These are phyloP conservation scores for Prunus mira DNA, from an alignment of 306 rosid genomes.

Conservation along the genomic window DNA sequence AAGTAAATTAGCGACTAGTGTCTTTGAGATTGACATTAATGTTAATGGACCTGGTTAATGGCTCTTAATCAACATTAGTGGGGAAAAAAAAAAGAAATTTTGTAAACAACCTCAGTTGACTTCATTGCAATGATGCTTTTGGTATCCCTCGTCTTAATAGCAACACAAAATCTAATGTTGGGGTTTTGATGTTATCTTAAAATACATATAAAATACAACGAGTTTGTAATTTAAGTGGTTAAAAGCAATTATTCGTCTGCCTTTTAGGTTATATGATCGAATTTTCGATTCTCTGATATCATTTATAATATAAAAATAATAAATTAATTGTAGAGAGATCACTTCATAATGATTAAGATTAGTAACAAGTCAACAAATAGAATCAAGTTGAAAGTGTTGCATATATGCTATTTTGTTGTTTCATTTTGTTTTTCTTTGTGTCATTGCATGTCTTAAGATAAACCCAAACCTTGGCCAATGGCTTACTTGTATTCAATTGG, in stretches of 20 bases:
- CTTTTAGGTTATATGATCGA: too few relatives aligned
- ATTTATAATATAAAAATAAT: too few relatives aligned
- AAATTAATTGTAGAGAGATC: too few relatives aligned
- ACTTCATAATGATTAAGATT: neutral
- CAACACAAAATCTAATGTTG: too few relatives aligned
- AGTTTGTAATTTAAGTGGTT: too few relatives aligned
- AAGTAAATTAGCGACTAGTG: neutral
- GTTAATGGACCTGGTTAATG: neutral
- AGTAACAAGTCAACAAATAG: neutral
- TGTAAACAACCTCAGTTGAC: neutral
- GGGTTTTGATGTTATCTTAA: too few relatives aligned
- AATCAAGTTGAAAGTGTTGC: neutral
- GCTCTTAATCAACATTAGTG: neutral
- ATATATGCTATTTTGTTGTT: neutral
- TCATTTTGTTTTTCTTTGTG: constrained; percentile 1
- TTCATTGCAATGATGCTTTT: neutral
- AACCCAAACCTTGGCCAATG: neutral
- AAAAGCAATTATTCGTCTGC: rapidly evolving
- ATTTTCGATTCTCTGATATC: rapidly evolving
- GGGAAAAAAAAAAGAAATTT: neutral
- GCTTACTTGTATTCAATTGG: too few relatives aligned
- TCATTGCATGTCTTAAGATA: neutral
- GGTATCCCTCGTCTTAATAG: too few relatives aligned
- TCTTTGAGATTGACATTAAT: neutral
- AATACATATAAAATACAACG: too few relatives aligned